These are phyloP conservation scores for Solanum virginianum DNA, from an alignment of 257 asterid species.

Conservation along the genomic window DNA sequence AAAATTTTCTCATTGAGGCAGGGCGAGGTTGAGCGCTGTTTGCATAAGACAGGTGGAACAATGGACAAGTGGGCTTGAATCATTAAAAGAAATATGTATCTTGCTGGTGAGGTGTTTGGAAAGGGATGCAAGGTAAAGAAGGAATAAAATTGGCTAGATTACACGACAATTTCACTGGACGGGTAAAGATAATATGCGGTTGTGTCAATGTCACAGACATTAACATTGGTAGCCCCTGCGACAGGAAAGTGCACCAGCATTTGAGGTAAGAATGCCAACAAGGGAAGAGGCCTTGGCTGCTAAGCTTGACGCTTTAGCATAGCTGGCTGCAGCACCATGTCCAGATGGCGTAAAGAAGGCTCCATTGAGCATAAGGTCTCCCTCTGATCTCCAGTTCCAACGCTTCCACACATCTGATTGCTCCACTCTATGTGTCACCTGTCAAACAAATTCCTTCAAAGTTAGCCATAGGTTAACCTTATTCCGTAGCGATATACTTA, in stretches of 20 bases:
- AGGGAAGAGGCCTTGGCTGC: constrained; percentile 72
- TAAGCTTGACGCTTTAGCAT: constrained; percentile 81
- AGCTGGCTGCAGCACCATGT: constrained; percentile 50
- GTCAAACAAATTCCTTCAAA: not conserved
- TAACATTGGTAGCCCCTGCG: constrained; percentile 47
- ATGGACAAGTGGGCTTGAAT: not conserved
- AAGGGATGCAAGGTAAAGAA: not conserved
- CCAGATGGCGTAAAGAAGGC: constrained; percentile 76
- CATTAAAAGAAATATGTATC: not conserved
- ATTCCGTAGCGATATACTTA: not conserved
- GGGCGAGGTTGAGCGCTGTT: constrained; percentile 41
- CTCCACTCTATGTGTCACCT: constrained; percentile 72
- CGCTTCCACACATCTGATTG: constrained; percentile 38
- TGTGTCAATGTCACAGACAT: not conserved
- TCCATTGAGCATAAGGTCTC: constrained; percentile 86
- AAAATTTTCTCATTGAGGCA: constrained; percentile 14
- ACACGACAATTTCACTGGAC: not conserved
- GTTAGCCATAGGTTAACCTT: not conserved
- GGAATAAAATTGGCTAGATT: not conserved
- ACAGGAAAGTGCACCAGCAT: constrained; percentile 62
- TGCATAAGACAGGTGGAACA: not conserved
- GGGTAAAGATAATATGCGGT: not conserved
- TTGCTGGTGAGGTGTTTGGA: not conserved
- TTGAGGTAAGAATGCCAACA: constrained; percentile 56
- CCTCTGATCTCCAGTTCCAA: constrained; percentile 96